Evolutionary conservation across 2,329 filamentous ascomycete genomes (phyloP).

Genomic region (Sporothrix brasiliensis): DNA sequence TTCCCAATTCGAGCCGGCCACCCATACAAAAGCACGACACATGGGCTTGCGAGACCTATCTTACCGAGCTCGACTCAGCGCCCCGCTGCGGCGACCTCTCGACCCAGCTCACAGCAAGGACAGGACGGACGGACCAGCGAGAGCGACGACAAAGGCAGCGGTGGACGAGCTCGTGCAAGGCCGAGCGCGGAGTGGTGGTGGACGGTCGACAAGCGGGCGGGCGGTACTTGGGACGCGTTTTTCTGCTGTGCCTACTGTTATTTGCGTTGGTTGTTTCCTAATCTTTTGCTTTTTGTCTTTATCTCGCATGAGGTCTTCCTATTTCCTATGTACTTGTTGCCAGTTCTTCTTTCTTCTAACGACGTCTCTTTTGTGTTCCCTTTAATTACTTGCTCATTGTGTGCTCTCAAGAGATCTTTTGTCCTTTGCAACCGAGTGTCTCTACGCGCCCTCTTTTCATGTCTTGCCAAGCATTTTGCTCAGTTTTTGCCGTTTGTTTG

Average conservation of each 20-base stretch:
- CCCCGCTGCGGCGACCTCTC: not conserved
- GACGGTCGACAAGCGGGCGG: not conserved
- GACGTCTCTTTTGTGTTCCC: constrained; percentile 11
- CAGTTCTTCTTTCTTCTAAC: not conserved
- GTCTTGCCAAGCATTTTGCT: not conserved
- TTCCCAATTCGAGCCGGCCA: not conserved
- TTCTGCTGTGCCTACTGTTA: no score
- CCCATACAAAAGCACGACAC: not conserved
- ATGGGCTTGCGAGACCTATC: no score
- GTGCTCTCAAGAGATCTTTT: not conserved
- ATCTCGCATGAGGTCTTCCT: not conserved
- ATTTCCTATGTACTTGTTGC: constrained; percentile 6
- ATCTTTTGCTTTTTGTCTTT: not conserved
- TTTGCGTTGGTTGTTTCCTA: not conserved
- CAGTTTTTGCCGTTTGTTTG: constrained; percentile 19
- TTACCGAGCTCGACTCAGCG: no score
- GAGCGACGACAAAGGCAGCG: not conserved
- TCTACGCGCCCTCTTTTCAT: not conserved
- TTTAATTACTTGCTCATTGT: not conserved
- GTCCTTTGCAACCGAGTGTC: not conserved
- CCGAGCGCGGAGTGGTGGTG: not conserved
- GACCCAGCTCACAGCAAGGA: not conserved
- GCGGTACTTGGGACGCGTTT: not conserved
- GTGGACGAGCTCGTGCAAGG: not conserved
- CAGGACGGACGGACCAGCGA: not conserved